phyloP scores from a whole-genome alignment of 768 basidiomycete species.

The Daedaleopsis sinensis region DNA sequence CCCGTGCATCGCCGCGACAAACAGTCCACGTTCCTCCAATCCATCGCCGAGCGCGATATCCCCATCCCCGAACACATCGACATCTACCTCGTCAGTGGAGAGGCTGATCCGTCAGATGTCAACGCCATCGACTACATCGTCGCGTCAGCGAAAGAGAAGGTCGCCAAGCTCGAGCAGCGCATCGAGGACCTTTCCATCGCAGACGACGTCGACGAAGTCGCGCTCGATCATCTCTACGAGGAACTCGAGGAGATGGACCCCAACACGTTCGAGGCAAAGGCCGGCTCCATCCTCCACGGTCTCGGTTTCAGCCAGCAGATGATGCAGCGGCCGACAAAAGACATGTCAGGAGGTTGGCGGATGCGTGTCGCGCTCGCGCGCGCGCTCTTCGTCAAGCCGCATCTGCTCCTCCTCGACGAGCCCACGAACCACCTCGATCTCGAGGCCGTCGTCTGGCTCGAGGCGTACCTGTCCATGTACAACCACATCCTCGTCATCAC shows the following conservation, averaged over 20 bases:
- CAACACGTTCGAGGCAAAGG: slow-evolving; percentile 92
- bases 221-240: slow-evolving; percentile 89
- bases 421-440: slow-evolving; percentile 93
- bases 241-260: slow-evolving; percentile 98
- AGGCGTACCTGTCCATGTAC: slow-evolving; percentile 97
- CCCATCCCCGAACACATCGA: slow-evolving; percentile 95
- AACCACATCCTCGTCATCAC: slow-evolving; percentile 98
- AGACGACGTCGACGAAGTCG: slow-evolving; percentile 85
- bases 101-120: slow-evolving; percentile 92
- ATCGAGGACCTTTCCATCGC: slow-evolving; percentile 94
- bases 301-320: slow-evolving; percentile 87
- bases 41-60: slow-evolving; percentile 93
- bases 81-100: slow-evolving; percentile 95
- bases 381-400: slow-evolving; percentile 95
- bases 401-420: slow-evolving; percentile 92
- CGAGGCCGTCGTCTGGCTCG: slow-evolving; percentile 98
- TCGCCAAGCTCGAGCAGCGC: slow-evolving; percentile 87
- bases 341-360: slow-evolving; percentile 99
- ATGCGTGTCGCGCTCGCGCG: slow-evolving; percentile 98
- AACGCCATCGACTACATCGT: slow-evolving; percentile 99
- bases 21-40: slow-evolving; percentile 95
- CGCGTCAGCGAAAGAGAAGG: slow-evolving; percentile 89
- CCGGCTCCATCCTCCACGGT: slow-evolving; percentile 95
- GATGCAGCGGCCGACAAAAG: slow-evolving; percentile 97
- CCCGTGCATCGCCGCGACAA: background rate